phyloP scores from a whole-genome alignment of 306 rosid species.

The Begonia peltatifolia region DNA sequence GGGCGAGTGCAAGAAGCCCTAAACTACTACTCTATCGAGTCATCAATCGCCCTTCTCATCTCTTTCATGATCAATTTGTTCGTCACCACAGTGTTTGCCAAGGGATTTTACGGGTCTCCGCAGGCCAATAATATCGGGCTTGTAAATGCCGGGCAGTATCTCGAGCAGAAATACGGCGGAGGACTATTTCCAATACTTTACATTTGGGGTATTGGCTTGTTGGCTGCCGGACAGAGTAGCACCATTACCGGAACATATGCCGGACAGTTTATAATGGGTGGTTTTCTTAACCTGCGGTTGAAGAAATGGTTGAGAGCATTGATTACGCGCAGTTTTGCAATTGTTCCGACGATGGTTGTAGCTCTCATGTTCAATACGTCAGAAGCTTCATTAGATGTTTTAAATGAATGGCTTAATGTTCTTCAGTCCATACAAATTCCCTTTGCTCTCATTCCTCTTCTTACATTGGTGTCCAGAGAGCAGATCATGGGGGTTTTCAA shows the following conservation, averaged over 20 bases:
- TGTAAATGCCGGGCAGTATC: conserved; percentile 80
- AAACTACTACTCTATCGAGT: conserved; percentile 82
- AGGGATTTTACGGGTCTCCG: conserved; percentile 75
- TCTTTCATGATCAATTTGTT: conserved; percentile 72
- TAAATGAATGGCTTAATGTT: conserved; percentile 96
- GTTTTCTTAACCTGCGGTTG: conserved; percentile 71
- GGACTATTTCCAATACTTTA: conserved; percentile 76
- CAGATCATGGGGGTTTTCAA: conserved; percentile 78
- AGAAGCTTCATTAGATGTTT: conserved; percentile 49
- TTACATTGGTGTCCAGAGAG: conserved; percentile 83
- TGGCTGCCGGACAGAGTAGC: conserved; percentile 98
- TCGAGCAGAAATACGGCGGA: conserved; percentile 84
- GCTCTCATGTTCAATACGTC: conserved; percentile 76
- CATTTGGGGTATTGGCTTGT: conserved; percentile 84
- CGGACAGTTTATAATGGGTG: conserved; percentile 97
- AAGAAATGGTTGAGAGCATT: conserved; percentile 90
- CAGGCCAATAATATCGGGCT: conserved; percentile 67
- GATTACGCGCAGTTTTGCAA: conserved; percentile 81
- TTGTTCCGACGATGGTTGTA: conserved; percentile 72
- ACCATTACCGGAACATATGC: conserved; percentile 98
- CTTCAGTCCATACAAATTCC: conserved; percentile 97
- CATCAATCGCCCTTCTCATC: conserved; percentile 60
- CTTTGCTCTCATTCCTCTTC: conserved; percentile 91
- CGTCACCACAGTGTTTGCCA: conserved; percentile 89
- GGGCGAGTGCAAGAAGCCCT: conserved; percentile 89